These are phyloP conservation scores for Suillus brevipes DNA, from an alignment of 768 basidiomycete genomes.

Conservation along the genomic window DNA sequence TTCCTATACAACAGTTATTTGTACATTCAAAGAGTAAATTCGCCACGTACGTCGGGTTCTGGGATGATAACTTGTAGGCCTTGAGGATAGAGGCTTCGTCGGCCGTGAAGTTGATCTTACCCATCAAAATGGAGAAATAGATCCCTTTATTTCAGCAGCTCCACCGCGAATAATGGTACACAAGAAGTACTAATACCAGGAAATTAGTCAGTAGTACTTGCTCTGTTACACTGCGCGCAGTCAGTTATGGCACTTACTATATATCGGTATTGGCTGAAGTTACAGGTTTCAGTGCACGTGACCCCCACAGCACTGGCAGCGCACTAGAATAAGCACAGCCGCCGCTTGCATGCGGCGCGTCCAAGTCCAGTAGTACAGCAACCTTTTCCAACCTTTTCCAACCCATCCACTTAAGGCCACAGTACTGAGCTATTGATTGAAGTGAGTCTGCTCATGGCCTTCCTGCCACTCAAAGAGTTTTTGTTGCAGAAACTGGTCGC, in stretches of 20 bases:
- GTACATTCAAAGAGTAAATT: neutral
- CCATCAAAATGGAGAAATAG: conserved; percentile 38
- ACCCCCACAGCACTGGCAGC: neutral
- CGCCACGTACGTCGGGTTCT: conserved; percentile 66
- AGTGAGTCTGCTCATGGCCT: neutral
- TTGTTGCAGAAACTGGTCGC: neutral
- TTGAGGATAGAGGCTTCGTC: conserved; percentile 86
- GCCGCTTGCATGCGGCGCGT: no score
- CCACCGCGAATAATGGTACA: neutral
- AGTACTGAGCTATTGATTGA: neutral
- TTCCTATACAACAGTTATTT: conserved; percentile 42
- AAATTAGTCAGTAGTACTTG: neutral
- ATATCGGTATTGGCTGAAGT: neutral
- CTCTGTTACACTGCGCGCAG: neutral
- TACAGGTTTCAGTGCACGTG: neutral
- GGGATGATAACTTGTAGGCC: conserved; percentile 79
- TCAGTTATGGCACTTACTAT: neutral
- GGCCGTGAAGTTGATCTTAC: conserved; percentile 63
- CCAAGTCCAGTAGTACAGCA: neutral
- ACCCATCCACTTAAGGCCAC: neutral
- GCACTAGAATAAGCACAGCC: no score
- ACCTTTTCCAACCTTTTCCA: neutral
- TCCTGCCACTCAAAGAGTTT: neutral
- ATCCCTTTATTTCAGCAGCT: neutral
- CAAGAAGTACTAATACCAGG: neutral